Evolutionary conservation across 2,329 filamentous ascomycete species (phyloP), one percentile per base, ranked within the genome.

Genomic region (Periconia digitata): DNA sequence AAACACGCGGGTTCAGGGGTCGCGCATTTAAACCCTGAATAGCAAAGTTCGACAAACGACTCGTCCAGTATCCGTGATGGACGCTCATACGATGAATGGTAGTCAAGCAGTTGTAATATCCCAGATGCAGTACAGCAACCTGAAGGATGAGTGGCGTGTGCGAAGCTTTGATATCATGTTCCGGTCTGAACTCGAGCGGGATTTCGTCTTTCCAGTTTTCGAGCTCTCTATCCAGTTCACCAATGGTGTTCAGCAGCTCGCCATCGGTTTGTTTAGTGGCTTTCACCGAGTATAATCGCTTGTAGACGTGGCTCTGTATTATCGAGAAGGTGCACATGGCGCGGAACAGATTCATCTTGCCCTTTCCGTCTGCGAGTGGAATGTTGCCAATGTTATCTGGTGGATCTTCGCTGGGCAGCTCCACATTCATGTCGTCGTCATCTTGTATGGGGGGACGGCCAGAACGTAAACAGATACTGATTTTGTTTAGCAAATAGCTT

Each of bases 1-100:
- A 99, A 8, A 99, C 89, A 58, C 94, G 81, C 0, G 94, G 94
- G 66, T 97, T 99, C 45, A 99, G 74, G 1, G 94, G 92, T 55
- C 88, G 82, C 0, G 92, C 87, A 69, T 97, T 97, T 36, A 96
- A 78, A 1, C 94, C 94, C 70, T 96, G 90, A 47, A 97, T 94
- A 15, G 94, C 94, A 65, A 91, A 97, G 63, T 97, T 92, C 32
- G 92, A 95, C 35, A 99, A 75, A 32, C 94, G 84, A 64, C 90
- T 96, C 1, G 92, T 97, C 94, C 94, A 99, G 74, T 96, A 96
- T 13, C 94, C 94, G 67, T 96, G 92, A 62, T 97, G 94, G 23
- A 97, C 89, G 36, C 90, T 95, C 94, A 97, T 99, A 43, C 94
- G 89, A 70, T 99, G 94, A 55, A 99, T 96, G 0, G 94, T 99